Evolutionary conservation across 805 yeast species (phyloP).

Genomic region (Ogataea methanolica): DNA sequence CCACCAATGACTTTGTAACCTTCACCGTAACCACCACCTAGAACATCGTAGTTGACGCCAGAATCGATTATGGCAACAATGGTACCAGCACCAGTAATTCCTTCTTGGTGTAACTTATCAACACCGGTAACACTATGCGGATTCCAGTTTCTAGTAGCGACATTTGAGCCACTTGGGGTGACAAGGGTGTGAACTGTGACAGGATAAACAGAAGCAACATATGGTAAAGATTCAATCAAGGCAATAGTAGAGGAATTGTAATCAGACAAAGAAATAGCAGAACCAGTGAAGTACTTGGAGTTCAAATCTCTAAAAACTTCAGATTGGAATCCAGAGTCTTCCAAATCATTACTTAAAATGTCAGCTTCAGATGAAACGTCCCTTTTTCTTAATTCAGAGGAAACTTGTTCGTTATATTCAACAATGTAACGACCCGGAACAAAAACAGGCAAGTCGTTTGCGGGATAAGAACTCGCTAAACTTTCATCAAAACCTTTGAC

Average conservation of each 20-base stretch:
- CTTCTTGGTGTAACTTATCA: slow-evolving; percentile 10
- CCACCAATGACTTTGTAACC: slow-evolving; percentile 15
- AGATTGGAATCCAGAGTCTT: slow-evolving; percentile 1
- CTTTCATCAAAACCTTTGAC: too few species aligned
- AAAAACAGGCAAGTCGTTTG: too few species aligned
- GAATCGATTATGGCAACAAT: slow-evolving; percentile 14
- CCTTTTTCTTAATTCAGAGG: not conserved
- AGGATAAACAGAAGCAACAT: slow-evolving; percentile 8
- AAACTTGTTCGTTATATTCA: slow-evolving; percentile 1
- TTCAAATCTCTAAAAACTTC: slow-evolving; percentile 1
- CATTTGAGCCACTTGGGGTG: not conserved
- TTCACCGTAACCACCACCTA: slow-evolving; percentile 19
- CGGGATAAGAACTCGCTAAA: too few species aligned
- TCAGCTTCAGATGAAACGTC: not conserved
- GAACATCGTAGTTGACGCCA: slow-evolving; percentile 16
- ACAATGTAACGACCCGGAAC: slow-evolving; percentile 5
- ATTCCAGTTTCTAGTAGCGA: slow-evolving; percentile 9
- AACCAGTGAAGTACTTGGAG: slow-evolving; percentile 6
- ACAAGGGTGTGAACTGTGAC: slow-evolving; percentile 1
- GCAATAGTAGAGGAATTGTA: slow-evolving; percentile 1
- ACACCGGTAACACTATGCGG: slow-evolving; percentile 18
- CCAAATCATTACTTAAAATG: not conserved
- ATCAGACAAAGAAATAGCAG: slow-evolving; percentile 1
- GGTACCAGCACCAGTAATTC: slow-evolving; percentile 12
- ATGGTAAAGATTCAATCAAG: not conserved